phyloP scores from a whole-genome alignment of 176 grass and related monocot genomes.

The Rhipidocladum racemiflorum region DNA sequence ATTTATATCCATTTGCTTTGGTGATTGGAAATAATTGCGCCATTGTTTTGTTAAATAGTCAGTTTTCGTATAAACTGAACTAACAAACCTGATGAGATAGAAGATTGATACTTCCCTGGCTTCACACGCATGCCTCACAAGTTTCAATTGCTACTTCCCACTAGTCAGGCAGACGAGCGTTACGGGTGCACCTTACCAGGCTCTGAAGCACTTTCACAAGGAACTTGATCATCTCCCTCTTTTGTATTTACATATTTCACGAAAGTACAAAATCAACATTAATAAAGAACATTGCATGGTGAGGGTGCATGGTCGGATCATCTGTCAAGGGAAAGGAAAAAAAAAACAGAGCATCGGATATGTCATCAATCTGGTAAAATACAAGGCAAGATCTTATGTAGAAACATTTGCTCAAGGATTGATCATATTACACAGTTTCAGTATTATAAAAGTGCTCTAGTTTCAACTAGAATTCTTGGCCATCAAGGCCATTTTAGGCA shows the following conservation, averaged over 20 bases:
- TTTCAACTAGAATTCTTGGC: not conserved
- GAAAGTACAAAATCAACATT: not conserved
- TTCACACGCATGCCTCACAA: not conserved
- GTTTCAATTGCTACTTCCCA: not conserved
- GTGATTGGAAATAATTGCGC: not conserved
- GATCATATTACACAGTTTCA: not conserved
- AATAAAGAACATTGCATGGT: not conserved
- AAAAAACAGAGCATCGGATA: not conserved
- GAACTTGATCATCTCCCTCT: not conserved
- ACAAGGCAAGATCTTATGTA: not conserved
- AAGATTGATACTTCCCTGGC: not conserved
- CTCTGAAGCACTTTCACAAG: not conserved
- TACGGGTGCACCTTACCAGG: not conserved
- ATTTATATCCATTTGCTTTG: not conserved
- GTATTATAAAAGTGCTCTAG: not conserved
- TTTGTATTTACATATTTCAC: not conserved
- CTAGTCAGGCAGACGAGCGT: not conserved
- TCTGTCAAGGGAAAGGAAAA: not conserved
- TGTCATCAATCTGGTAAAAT: not conserved
- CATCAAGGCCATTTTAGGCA: conserved; percentile 11
- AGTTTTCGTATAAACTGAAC: not conserved
- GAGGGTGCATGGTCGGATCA: no score
- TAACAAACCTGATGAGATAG: not conserved
- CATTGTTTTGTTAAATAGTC: not conserved
- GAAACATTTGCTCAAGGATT: conserved; percentile 17